Base-by-base conservation (phyloP, 2,329 filamentous ascomycete genomes). In the Aspergillus pseudonomiae region DNA sequence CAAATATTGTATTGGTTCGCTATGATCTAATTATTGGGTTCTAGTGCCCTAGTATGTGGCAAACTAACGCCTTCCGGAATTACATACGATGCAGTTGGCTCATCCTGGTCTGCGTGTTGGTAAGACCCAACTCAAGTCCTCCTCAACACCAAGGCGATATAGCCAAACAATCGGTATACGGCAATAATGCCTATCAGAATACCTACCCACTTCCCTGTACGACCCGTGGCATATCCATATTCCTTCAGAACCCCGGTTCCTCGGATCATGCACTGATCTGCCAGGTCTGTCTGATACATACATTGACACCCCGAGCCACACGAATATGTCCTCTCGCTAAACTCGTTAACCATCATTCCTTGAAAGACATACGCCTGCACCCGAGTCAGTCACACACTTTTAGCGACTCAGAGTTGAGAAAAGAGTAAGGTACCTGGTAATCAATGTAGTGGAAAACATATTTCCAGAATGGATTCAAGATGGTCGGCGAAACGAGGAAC, bases 301-400 rank as follows among this genome's bases (percentile, higher is more conserved):
- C 92, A 96, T 46, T 84, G 83, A 69, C 88, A 93, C 0, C 77
- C 77, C 0, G 73, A 65, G 66, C 82, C 78, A 73, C 91, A 94
- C 4, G 78, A 75, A 75, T 91, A 96, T 3, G 80, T 84, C 16
- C 91, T 82, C 21, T 85, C 68, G 1, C 81, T 80, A 75, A 96
- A 95, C 79, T 96, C 91, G 72, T 95, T 96, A 59, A 94, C 88
- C 91, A 96, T 95, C 92, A 96, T 95, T 16, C 91, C 92, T 73
- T 94, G 88, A 74, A 96, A 96, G 4, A 96, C 92, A 70, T 94
- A 96, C 48, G 84, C 82, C 79, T 83, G 57, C 60, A 34, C 0
- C 6, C 9, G 4, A 11, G 28, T 32, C 12, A 59, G 30, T 41
- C 3, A 41, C 2, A n/a, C 39, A 19, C 39, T 0, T n/a, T 41